Percentiles rank a stretch among this genome's conserved stretches.
These are phyloP conservation scores for Pseudopithomyces chartarum DNA, from an alignment of 2,329 filamentous ascomycete species.

Conservation along the genomic window DNA sequence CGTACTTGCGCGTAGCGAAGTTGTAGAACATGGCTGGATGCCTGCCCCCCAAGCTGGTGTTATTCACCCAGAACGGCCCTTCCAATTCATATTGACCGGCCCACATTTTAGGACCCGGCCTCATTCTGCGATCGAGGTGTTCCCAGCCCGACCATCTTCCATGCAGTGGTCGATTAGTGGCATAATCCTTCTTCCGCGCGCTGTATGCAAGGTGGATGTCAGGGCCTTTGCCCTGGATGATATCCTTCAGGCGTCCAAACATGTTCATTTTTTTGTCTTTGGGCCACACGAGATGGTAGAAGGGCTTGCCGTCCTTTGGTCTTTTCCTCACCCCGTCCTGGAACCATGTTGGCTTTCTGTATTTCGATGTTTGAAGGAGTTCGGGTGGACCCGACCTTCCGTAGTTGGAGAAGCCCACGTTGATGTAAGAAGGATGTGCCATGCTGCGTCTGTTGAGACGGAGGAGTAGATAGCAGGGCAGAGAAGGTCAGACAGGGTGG, in stretches of 20 bases:
- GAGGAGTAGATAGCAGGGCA: neutral
- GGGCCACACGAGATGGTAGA: slow-evolving; percentile 52
- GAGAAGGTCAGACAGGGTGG: neutral
- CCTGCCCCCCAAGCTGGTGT: neutral
- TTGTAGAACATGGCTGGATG: slow-evolving; percentile 33
- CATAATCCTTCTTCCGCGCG: slow-evolving; percentile 44
- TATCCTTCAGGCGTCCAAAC: slow-evolving; percentile 50
- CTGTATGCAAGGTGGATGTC: slow-evolving; percentile 52
- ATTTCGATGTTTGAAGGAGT: slow-evolving; percentile 1
- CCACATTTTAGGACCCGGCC: slow-evolving; percentile 15
- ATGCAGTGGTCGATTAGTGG: slow-evolving; percentile 43
- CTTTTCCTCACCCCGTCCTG: slow-evolving; percentile 31
- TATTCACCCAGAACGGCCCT: slow-evolving; percentile 22
- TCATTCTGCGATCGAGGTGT: slow-evolving; percentile 29
- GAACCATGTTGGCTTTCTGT: slow-evolving; percentile 16
- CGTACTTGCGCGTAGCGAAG: slow-evolving; percentile 41
- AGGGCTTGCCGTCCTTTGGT: slow-evolving; percentile 25
- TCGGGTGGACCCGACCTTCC: neutral
- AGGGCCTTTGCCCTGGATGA: slow-evolving; percentile 48
- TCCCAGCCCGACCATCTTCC: slow-evolving; percentile 45
- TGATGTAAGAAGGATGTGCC: neutral
- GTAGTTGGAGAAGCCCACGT: neutral
- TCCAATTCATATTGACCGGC: slow-evolving; percentile 15
- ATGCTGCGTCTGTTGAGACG: neutral
- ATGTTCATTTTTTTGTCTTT: slow-evolving; percentile 46